These are phyloP conservation scores for Pelargonium myrrhifolium DNA, from an alignment of 441 rosid genomes.

Conservation along the genomic window DNA sequence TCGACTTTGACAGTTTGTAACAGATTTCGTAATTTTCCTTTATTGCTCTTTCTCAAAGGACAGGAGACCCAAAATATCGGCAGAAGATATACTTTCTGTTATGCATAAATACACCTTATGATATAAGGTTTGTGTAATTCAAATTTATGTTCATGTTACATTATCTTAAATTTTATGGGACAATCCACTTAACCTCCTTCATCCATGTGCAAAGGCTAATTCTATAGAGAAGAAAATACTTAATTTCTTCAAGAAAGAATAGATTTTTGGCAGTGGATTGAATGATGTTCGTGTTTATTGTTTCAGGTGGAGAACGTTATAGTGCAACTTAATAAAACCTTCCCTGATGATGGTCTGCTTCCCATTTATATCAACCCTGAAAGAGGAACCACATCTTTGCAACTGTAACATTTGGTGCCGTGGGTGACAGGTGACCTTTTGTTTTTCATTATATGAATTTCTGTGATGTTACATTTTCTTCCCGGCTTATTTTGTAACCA, in stretches of 20 bases:
- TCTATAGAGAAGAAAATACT: no score
- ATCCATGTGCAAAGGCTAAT: no score
- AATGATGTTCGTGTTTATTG: constrained; percentile 15
- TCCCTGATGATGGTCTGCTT: constrained; percentile 85
- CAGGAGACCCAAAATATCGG: constrained; percentile 89
- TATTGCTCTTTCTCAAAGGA: constrained; percentile 96
- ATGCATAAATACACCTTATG: neutral
- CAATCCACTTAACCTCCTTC: no score
- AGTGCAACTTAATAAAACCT: constrained; percentile 50
- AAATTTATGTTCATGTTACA: neutral
- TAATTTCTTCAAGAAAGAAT: neutral
- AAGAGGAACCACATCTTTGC: constrained; percentile 52
- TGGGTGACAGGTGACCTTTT: constrained; percentile 72
- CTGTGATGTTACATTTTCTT: no score
- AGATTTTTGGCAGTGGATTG: neutral
- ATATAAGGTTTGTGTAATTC: neutral
- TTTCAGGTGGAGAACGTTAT: constrained; percentile 80
- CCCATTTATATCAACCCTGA: constrained; percentile 79
- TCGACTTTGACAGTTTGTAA: constrained; percentile 9
- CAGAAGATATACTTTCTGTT: constrained; percentile 49
- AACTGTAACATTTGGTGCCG: constrained; percentile 87
- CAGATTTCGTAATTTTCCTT: constrained; percentile 12
- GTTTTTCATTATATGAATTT: no score
- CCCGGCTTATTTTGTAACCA: no score
- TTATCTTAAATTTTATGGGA: no score